Conservation (phyloP, 352 stramenopile genomes). For the Globisporangium sylvaticum region DNA sequence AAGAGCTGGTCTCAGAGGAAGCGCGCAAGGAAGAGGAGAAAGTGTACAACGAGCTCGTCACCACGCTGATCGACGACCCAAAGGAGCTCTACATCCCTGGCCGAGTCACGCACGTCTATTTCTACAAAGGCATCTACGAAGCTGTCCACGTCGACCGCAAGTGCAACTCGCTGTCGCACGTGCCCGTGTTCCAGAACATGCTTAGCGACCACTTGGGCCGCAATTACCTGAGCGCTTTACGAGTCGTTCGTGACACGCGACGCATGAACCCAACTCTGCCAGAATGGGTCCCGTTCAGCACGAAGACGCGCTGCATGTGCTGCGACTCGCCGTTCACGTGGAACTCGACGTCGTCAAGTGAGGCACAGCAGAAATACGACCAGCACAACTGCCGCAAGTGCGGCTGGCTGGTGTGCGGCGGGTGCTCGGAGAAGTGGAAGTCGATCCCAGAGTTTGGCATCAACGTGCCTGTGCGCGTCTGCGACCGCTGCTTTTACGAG, state of each 20-base stretch:
- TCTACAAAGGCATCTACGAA: slow-evolving; percentile 77
- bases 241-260: slow-evolving; percentile 71
- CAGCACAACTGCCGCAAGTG: slow-evolving; percentile 89
- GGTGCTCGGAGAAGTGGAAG: slow-evolving; percentile 83
- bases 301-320: slow-evolving; percentile 84
- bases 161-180: slow-evolving; percentile 66
- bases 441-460: slow-evolving; percentile 84
- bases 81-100: slow-evolving; percentile 80
- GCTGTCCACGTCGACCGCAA: slow-evolving; percentile 75
- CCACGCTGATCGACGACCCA: slow-evolving; percentile 49
- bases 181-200: slow-evolving; percentile 86
- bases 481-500: slow-evolving; percentile 85
- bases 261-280: slow-evolving; percentile 50
- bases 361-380: slow-evolving; percentile 86
- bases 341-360: slow-evolving; percentile 87
- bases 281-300: slow-evolving; percentile 76
- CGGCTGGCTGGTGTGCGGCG: slow-evolving; percentile 75
- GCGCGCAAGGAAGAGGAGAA: slow-evolving; percentile 49
- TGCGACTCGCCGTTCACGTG: slow-evolving; percentile 87
- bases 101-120: slow-evolving; percentile 75
- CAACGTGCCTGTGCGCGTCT: slow-evolving; percentile 81
- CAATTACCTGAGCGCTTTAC: slow-evolving; percentile 76
- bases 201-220: slow-evolving; percentile 76
- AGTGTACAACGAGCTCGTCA: slow-evolving; percentile 47
- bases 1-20: slow-evolving; percentile 25